Base-by-base conservation (phyloP, 495 filamentous ascomycete genomes). In the Alectoria sarmentosa region DNA sequence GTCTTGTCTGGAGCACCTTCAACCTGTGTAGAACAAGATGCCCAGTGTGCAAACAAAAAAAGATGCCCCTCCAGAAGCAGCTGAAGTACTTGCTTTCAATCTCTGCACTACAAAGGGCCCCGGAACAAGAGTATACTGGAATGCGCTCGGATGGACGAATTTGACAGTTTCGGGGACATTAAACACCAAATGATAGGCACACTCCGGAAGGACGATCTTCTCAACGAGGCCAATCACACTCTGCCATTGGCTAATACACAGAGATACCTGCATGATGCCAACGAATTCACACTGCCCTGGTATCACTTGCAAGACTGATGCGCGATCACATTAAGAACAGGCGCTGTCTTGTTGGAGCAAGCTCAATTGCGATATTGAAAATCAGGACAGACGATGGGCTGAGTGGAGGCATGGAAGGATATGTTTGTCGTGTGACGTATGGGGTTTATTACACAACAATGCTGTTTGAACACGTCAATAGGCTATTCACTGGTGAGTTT, bases 241-340 rank as follows among this genome's bases (percentile, higher is more conserved):
- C 6, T 17, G 1, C 19, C 28, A 30, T 4, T 6, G 0, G 7
- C 5, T 0, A 30, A n/a, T n/a, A n/a, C n/a, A n/a, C n/a, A n/a
- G n/a, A n/a, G n/a, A n/a, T n/a, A n/a, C n/a, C n/a, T n/a, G n/a
- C n/a, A n/a, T n/a, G n/a, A n/a, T n/a, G n/a, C n/a, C n/a, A n/a
- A n/a, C n/a, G n/a, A n/a, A n/a, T n/a, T n/a, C n/a, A n/a, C n/a
- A n/a, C n/a, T n/a, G n/a, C n/a, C n/a, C n/a, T n/a, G n/a, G n/a
- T n/a, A n/a, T n/a, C n/a, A n/a, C n/a, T n/a, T n/a, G n/a, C n/a
- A n/a, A n/a, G n/a, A n/a, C n/a, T n/a, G n/a, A n/a, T n/a, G n/a
- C n/a, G n/a, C n/a, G n/a, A n/a, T n/a, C n/a, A n/a, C n/a, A n/a
- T n/a, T n/a, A n/a, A n/a, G n/a, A n/a, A n/a, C n/a, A n/a, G n/a